Evolutionary conservation across 495 filamentous ascomycete genomes (phyloP).

Genomic region (Trichoderma asperelloides): DNA sequence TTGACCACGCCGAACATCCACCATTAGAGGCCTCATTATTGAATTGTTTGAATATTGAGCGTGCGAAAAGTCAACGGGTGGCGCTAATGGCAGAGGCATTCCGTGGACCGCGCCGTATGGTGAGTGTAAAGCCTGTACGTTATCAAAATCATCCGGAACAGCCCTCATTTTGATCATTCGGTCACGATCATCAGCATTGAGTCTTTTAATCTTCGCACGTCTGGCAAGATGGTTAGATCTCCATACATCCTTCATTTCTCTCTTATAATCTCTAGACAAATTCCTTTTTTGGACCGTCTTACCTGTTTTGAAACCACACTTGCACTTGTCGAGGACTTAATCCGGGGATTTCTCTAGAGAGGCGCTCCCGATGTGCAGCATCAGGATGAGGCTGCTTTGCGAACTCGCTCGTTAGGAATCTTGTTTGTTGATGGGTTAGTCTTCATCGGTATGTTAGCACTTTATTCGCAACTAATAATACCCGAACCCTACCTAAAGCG

Average conservation of each 20-base stretch:
- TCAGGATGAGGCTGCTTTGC: slow-evolving; percentile 92
- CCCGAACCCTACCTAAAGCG: slow-evolving; percentile 64
- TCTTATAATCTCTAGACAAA: slow-evolving; percentile 3
- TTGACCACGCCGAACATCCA: slow-evolving; percentile 45
- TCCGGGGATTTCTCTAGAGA: slow-evolving; percentile 88
- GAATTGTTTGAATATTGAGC: slow-evolving; percentile 49
- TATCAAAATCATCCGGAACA: slow-evolving; percentile 87
- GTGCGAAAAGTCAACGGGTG: slow-evolving; percentile 45
- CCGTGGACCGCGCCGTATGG: slow-evolving; percentile 52
- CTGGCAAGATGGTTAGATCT: slow-evolving; percentile 34
- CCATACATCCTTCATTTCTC: not conserved
- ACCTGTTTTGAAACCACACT: slow-evolving; percentile 99
- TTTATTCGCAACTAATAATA: slow-evolving; percentile 11
- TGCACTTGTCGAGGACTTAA: slow-evolving; percentile 91
- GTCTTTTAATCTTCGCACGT: slow-evolving; percentile 88
- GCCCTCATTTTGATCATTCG: slow-evolving; percentile 90
- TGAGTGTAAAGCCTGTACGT: slow-evolving; percentile 81
- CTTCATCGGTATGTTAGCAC: slow-evolving; percentile 37
- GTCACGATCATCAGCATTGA: slow-evolving; percentile 87
- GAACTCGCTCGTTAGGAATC: slow-evolving; percentile 96
- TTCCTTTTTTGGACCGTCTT: slow-evolving; percentile 20
- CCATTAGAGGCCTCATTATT: slow-evolving; percentile 53
- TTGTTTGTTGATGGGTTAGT: slow-evolving; percentile 92
- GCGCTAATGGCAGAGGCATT: slow-evolving; percentile 46
- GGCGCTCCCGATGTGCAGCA: slow-evolving; percentile 80